Evolutionary conservation across 1,284 basidiomycete genomes (phyloP), one percentile per base, ranked within the genome.

Genomic region (Neolentinus lepideus): DNA sequence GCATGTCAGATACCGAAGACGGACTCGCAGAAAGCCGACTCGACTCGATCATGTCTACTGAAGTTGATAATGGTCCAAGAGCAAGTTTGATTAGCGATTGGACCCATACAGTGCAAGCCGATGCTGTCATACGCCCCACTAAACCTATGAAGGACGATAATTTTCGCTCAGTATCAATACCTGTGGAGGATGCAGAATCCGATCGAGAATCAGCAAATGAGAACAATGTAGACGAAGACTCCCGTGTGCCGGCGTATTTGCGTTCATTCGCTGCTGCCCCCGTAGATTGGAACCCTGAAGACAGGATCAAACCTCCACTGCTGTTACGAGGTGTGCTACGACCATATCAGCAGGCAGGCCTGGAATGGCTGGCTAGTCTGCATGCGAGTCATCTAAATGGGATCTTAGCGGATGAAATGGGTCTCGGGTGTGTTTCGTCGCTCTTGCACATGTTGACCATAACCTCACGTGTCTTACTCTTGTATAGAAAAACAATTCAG

Each of bases 351-450:
- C 92, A 95, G 61, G 83, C 89, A 12, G 96, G 96, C 0, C 72
- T 98, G 53, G 94, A 98, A 65, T 99, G 96, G 96, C 84, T 99
- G 8, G 91, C 92, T 0, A 92, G 87, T 65, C 74, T 98, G 36
- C 94, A 98, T 70, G 75, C 77, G 21, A 94, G 92, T 62, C 86
- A 89, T 57, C 74, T 94, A 61, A 98, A 99, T 69, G 95, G 95
- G 1, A 97, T 98, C 58, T 75, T 96, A 45, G 93, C 92, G 1
- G 92, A 94, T 64, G 92, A 94, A 70, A 94, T 94, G 92, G 92
- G 92, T 54, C 72, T 94, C 11, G 92, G 92, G 91, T 93, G 64
- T 55, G 87, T 77, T 47, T 52, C 54, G 14, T 45, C 1, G 12
- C n/a, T 10, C 19, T 51, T 19, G 50, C 12, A 16, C 6, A n/a